These are phyloP conservation scores for Aspergillus pseudonomiae DNA, from an alignment of 2,329 filamentous ascomycete species.

Conservation along the genomic window DNA sequence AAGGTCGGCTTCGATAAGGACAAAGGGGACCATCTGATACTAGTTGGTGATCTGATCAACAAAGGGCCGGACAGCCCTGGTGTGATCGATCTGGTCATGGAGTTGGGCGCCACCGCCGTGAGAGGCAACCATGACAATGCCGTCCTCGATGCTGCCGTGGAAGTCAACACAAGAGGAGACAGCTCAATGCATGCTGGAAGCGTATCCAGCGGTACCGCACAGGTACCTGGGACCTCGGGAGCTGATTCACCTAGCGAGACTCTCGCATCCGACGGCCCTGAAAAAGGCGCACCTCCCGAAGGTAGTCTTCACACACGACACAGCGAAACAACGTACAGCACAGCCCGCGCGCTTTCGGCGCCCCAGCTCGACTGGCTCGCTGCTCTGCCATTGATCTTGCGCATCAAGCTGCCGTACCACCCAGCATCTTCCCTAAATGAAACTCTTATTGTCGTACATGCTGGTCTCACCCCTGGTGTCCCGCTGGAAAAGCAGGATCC, in stretches of 20 bases:
- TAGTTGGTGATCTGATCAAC: constrained; percentile 26
- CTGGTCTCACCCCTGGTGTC: constrained; percentile 22
- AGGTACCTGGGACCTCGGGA: background rate
- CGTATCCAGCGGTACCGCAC: background rate
- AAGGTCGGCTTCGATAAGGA: background rate
- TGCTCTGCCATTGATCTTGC: constrained; percentile 24
- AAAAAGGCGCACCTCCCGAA: background rate
- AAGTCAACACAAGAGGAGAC: constrained; percentile 11
- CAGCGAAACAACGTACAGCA: background rate
- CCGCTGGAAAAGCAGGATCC: constrained; percentile 23
- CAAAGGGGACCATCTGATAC: constrained; percentile 25
- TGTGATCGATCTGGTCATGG: constrained; percentile 25
- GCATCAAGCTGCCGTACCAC: constrained; percentile 17
- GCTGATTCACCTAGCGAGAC: background rate
- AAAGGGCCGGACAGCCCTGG: constrained; percentile 27
- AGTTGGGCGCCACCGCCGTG: constrained; percentile 26
- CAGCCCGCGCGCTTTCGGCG: constrained; percentile 11
- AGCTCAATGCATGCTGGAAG: background rate
- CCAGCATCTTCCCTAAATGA: constrained; percentile 8
- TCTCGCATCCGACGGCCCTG: background rate
- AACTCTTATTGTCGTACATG: constrained; percentile 23
- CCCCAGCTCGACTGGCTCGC: constrained; percentile 25
- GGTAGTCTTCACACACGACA: background rate
- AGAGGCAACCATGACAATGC: constrained; percentile 31
- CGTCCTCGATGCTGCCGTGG: constrained; percentile 22